These are phyloP conservation scores for Candida jianshihensis DNA, from an alignment of 805 yeast genomes.

Conservation along the genomic window DNA sequence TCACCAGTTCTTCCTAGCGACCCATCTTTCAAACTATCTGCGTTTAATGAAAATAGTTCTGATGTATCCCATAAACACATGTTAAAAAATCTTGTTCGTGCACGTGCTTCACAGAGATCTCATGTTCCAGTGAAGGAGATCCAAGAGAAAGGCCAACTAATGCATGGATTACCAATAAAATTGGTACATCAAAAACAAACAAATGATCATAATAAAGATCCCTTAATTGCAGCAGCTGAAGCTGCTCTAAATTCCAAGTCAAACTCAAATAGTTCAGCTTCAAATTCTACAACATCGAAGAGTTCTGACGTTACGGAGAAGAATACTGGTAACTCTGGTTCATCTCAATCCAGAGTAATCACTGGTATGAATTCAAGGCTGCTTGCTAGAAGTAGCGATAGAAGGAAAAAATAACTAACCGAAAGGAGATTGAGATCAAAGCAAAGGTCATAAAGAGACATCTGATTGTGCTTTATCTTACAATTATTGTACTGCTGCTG, in stretches of 20 bases:
- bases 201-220: slow-evolving; percentile 1
- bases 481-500: not conserved
- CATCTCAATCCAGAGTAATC: slow-evolving; percentile 24
- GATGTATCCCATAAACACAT: slow-evolving; percentile 13
- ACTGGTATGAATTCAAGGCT: slow-evolving; percentile 57
- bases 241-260: slow-evolving; percentile 14
- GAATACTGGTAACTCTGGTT: not conserved
- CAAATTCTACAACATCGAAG: not conserved
- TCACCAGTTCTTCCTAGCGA: slow-evolving; percentile 3
- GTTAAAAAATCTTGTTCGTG: slow-evolving; percentile 27
- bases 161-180: slow-evolving; percentile 27
- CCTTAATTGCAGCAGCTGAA: slow-evolving; percentile 20
- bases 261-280: slow-evolving; percentile 1
- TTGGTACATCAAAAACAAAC: slow-evolving; percentile 1
- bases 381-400: slow-evolving; percentile 48
- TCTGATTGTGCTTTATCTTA: not conserved
- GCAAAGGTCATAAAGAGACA: not conserved
- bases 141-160: slow-evolving; percentile 23
- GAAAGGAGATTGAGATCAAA: too few species aligned
- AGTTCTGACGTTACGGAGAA: too few species aligned
- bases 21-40: not conserved
- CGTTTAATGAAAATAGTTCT: not conserved
- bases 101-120: slow-evolving; percentile 12
- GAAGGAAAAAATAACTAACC: slow-evolving; percentile 22
- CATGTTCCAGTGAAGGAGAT: slow-evolving; percentile 16